A percentile compares a stretch with the other conserved stretches of the same genome.
Conservation (phyloP, 2,329 filamentous ascomycete genomes). For the Tolypocladium sp. region DNA sequence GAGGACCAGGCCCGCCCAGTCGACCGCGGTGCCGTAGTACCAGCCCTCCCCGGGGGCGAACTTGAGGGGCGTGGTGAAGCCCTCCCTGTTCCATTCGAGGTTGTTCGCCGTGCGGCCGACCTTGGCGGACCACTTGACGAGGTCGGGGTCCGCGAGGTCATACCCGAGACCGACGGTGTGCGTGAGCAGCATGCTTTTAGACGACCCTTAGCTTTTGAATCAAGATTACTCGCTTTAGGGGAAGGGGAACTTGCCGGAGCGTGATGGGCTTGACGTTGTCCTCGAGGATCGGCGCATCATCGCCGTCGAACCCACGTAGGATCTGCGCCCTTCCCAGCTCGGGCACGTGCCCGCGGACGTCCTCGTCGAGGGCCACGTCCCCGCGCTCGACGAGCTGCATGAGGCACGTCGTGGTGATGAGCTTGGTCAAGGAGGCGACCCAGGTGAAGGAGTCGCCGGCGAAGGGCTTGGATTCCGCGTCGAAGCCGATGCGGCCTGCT, state of each 20-base stretch:
- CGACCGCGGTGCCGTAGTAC: slow-evolving; percentile 36
- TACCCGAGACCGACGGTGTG: slow-evolving; percentile 40
- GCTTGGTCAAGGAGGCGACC: slow-evolving; percentile 34
- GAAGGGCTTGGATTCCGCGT: slow-evolving; percentile 19
- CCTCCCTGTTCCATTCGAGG: slow-evolving; percentile 22
- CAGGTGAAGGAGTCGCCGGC: slow-evolving; percentile 22
- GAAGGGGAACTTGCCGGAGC: slow-evolving; percentile 17
- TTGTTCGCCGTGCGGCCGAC: slow-evolving; percentile 21
- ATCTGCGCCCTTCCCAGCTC: slow-evolving; percentile 24
- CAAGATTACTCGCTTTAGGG: neutral
- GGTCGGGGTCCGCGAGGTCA: slow-evolving; percentile 28
- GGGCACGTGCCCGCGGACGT: slow-evolving; percentile 22
- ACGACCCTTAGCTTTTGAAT: neutral
- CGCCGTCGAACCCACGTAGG: slow-evolving; percentile 25
- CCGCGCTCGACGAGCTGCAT: slow-evolving; percentile 30
- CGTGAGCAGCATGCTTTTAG: slow-evolving; percentile 30
- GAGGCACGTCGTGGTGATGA: slow-evolving; percentile 25
- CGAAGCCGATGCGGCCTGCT: slow-evolving; percentile 24
- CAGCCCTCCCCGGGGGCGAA: slow-evolving; percentile 38
- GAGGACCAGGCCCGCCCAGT: slow-evolving; percentile 38
- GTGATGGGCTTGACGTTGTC: slow-evolving; percentile 27
- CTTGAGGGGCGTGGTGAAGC: slow-evolving; percentile 31
- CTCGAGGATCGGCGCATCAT: slow-evolving; percentile 26
- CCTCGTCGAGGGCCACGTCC: slow-evolving; percentile 24
- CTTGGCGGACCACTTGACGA: slow-evolving; percentile 28